A percentile compares a stretch with the other conserved stretches of the same genome.
Evolutionary conservation across 495 filamentous ascomycete species (phyloP).

Genomic region (Tuber microsphaerosporum): DNA sequence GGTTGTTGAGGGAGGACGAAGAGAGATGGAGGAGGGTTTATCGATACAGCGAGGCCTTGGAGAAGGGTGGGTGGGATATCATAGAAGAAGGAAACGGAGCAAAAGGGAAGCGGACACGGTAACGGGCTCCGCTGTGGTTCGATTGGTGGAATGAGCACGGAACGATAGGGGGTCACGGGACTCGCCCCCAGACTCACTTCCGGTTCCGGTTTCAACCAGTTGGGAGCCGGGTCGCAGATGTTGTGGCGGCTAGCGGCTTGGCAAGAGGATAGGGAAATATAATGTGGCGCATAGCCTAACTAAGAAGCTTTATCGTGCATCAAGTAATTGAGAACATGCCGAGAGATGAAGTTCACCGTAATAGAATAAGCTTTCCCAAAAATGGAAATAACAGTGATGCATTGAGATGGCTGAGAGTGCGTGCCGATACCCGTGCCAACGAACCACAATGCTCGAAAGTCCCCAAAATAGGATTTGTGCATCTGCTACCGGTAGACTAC

Average conservation of each 20-base stretch:
- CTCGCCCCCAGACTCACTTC: background rate
- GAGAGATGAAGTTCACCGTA: background rate
- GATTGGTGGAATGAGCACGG: background rate
- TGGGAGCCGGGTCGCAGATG: background rate
- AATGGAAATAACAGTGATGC: background rate
- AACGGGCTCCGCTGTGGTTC: conserved; percentile 7
- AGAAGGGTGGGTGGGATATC: background rate
- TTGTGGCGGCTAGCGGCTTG: background rate
- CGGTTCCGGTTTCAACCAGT: background rate
- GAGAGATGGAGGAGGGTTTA: conserved; percentile 15
- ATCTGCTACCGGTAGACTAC: no score
- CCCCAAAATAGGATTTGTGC: background rate
- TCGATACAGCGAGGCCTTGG: conserved; percentile 8
- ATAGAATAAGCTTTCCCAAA: background rate
- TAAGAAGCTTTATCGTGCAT: background rate
- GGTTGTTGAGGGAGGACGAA: conserved; percentile 4
- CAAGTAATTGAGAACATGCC: background rate
- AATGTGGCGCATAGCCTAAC: background rate
- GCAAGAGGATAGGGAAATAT: background rate
- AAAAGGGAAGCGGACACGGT: conserved; percentile 30
- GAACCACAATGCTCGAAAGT: background rate
- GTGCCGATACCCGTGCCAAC: background rate
- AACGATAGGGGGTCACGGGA: background rate
- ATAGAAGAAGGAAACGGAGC: conserved; percentile 22
- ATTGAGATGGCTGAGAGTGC: background rate